These are phyloP conservation scores for Clavariopsis aquatica DNA, from an alignment of 495 filamentous ascomycete genomes.

Conservation along the genomic window DNA sequence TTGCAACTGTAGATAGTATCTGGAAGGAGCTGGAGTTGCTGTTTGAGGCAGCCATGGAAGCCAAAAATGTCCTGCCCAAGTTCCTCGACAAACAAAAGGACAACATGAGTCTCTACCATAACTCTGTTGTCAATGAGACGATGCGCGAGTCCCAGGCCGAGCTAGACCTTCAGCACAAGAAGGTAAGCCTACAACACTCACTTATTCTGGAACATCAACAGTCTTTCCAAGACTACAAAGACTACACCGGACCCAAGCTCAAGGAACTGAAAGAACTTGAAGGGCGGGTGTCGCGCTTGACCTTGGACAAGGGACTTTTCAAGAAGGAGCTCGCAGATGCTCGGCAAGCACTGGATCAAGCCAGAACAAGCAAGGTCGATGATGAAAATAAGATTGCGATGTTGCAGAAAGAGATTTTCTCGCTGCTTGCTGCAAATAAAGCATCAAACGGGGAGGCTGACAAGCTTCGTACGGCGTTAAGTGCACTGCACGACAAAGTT, in stretches of 20 bases:
- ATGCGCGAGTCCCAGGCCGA: constrained; percentile 16
- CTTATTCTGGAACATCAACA: constrained; percentile 30
- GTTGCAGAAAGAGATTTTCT: not conserved
- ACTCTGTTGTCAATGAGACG: constrained; percentile 11
- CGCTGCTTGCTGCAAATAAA: not conserved
- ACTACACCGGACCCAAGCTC: constrained; percentile 12
- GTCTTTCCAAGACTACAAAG: constrained; percentile 28
- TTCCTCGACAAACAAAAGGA: constrained; percentile 31
- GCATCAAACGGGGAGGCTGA: not conserved
- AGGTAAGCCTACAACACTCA: constrained; percentile 22
- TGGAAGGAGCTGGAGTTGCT: constrained; percentile 25
- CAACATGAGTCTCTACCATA: constrained; percentile 21
- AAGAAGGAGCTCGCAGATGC: constrained; percentile 20
- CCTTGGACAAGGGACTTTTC: constrained; percentile 21
- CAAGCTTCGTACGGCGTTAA: constrained; percentile 2
- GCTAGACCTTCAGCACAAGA: constrained; percentile 22
- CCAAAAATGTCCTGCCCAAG: constrained; percentile 11
- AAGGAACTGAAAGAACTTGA: constrained; percentile 23
- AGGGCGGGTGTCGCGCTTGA: constrained; percentile 23
- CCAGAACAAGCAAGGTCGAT: too few relatives aligned
- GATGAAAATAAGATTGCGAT: too few relatives aligned
- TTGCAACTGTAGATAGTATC: constrained; percentile 12
- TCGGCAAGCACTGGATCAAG: not conserved
- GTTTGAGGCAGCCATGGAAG: constrained; percentile 5
- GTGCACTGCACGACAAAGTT: constrained; percentile 3